A percentile compares a stretch with the other conserved stretches of the same genome.
These are phyloP conservation scores for Ceratobasidium sp. DNA, from an alignment of 1,284 basidiomycete genomes.

Conservation along the genomic window DNA sequence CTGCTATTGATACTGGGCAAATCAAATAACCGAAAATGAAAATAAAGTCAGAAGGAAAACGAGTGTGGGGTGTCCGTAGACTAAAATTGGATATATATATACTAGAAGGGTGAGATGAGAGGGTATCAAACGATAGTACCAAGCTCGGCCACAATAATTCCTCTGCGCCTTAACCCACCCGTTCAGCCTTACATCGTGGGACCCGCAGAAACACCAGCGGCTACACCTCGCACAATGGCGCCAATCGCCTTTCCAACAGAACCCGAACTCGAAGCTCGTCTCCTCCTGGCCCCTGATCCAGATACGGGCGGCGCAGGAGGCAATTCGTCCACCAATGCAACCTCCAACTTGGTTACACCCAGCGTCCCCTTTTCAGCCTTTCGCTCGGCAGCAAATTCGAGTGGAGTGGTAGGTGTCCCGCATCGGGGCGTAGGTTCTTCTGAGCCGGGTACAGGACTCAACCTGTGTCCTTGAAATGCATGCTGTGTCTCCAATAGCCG, in stretches of 20 bases:
- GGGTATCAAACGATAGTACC: constrained; percentile 23
- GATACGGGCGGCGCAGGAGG: constrained; percentile 20
- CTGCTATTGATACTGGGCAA: constrained; percentile 18
- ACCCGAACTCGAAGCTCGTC: constrained; percentile 23
- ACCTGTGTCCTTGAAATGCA: constrained; percentile 31
- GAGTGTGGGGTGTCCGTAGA: constrained; percentile 12
- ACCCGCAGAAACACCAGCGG: constrained; percentile 18
- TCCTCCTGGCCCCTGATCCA: constrained; percentile 10
- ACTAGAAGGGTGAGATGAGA: neutral
- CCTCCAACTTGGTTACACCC: constrained; percentile 11
- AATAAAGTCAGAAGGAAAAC: constrained; percentile 1
- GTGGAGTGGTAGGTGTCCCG: constrained; percentile 20
- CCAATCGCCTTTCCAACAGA: constrained; percentile 31
- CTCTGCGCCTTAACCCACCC: neutral
- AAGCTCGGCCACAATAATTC: neutral
- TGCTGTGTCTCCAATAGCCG: constrained; percentile 32
- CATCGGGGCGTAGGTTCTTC: constrained; percentile 36
- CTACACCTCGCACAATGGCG: constrained; percentile 34
- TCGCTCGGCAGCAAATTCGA: neutral
- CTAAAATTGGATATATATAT: constrained; percentile 24
- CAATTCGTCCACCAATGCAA: constrained; percentile 18
- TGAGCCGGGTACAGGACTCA: constrained; percentile 41
- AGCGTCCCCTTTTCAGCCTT: neutral
- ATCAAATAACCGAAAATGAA: neutral
- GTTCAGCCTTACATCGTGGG: neutral